phyloP scores from a whole-genome alignment of 2,329 filamentous ascomycete genomes.

The Fusarium guadeloupense region DNA sequence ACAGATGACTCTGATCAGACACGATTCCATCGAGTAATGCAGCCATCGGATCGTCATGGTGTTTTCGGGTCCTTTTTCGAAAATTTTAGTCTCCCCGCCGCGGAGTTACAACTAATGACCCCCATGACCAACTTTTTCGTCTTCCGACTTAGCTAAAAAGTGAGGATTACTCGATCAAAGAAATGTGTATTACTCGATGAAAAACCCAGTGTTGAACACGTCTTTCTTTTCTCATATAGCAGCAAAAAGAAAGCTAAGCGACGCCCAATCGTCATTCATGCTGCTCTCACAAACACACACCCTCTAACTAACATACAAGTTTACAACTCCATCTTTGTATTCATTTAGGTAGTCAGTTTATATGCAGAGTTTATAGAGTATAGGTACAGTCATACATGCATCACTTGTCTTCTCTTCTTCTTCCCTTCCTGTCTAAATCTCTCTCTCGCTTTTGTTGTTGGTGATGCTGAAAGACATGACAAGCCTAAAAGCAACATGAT shows the following conservation, averaged over 20 bases:
- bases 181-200: constrained; percentile 24
- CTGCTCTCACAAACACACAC: constrained; percentile 1
- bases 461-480: constrained; percentile 7
- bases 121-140: background rate
- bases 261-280: background rate
- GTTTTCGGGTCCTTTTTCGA: constrained; percentile 5
- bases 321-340: background rate
- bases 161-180: constrained; percentile 13
- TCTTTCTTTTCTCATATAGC: background rate
- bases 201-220: constrained; percentile 18
- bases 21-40: constrained; percentile 34
- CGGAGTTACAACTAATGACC: constrained; percentile 4
- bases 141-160: background rate
- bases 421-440: constrained; percentile 9
- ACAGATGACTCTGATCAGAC: constrained; percentile 10
- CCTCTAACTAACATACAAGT: background rate
- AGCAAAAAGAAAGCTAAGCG: constrained; percentile 16
- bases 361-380: constrained; percentile 23
- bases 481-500: constrained; percentile 27
- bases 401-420: constrained; percentile 28
- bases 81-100: constrained; percentile 4
- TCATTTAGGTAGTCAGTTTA: too few relatives aligned
- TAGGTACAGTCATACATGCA: constrained; percentile 39
- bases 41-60: background rate
- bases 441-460: constrained; percentile 10